Evolutionary conservation across 257 asterid genomes (phyloP).

Genomic region (Solanum bulbocastanum): DNA sequence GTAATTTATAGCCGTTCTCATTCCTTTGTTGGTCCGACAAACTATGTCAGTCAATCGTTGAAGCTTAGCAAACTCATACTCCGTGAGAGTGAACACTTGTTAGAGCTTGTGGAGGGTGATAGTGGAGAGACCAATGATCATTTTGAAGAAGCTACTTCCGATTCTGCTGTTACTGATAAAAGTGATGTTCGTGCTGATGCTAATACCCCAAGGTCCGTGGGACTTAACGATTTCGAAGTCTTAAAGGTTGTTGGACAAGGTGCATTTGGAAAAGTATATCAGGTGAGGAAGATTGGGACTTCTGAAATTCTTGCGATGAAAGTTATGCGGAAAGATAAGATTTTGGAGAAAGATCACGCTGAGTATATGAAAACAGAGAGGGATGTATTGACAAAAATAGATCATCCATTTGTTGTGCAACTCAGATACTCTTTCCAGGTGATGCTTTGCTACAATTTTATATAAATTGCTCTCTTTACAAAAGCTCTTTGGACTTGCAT

Average conservation of each 20-base stretch:
- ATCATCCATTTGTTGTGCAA: slow-evolving; percentile 66
- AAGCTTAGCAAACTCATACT: slow-evolving; percentile 33
- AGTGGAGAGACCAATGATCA: slow-evolving; percentile 16
- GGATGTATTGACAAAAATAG: slow-evolving; percentile 58
- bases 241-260: slow-evolving; percentile 79
- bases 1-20: slow-evolving; percentile 48
- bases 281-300: slow-evolving; percentile 56
- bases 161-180: background rate
- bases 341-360: slow-evolving; percentile 62
- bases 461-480: background rate
- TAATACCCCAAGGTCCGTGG: slow-evolving; percentile 20
- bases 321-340: slow-evolving; percentile 70
- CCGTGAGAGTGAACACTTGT: slow-evolving; percentile 28
- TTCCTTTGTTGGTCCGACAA: slow-evolving; percentile 61
- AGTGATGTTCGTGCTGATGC: slow-evolving; percentile 1
- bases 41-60: slow-evolving; percentile 18
- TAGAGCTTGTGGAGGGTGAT: slow-evolving; percentile 18
- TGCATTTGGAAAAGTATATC: slow-evolving; percentile 79
- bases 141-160: slow-evolving; percentile 6
- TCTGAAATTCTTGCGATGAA: slow-evolving; percentile 72
- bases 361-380: slow-evolving; percentile 77
- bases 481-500: background rate
- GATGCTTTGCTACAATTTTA: background rate
- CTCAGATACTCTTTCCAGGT: slow-evolving; percentile 84
- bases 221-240: slow-evolving; percentile 61